Base-by-base conservation (phyloP, 768 basidiomycete genomes). In the Pulveroboletus sp. region DNA sequence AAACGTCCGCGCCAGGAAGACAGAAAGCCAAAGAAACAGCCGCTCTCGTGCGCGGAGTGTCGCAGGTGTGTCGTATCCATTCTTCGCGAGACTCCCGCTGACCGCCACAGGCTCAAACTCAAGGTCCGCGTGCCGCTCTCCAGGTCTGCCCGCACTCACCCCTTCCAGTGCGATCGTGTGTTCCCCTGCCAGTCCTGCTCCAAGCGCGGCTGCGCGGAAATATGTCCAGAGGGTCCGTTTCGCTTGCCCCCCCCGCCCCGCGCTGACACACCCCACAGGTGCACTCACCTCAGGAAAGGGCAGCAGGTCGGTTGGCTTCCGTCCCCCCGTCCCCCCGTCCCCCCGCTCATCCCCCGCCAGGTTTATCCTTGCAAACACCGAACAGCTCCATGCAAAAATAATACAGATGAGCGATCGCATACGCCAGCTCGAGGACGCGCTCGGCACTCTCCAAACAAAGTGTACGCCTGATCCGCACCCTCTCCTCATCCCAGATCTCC, bases 121-220 rank as follows among this genome's bases (percentile, higher is more conserved):
- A 81, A 80, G 73, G 81, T 82, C 55, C n/a, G 49, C 19, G 11
- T 14, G 19, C 7, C 40, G 1, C 24, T 13, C 13, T 34, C 31
- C 5, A 6, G 20, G 23, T 23, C 36, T 17, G 14, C 13, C n/a
- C 30, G 20, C 59, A 56, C 42, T 53, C 29, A 55, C 53, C 12
- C 45, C 27, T 34, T 13, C 5, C 7, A 81, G 81, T 83, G 82
- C 59, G 82, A 83, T 68, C 80, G 82, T 47, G 72, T 79, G 5
- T 82, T 83, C 58, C 82, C 82, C 22, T 83, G 82, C 58, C 78
- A 82, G 71, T 82, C 81, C 43, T 83, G 82, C 58, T 78, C 79
- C 23, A 83, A 83, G 64, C 71, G 82, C 54, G 82, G 85, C 2
- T 83, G 82, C 55, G 79, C 78, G 4, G 80, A 77, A 50, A 74